phyloP scores from a whole-genome alignment of 495 filamentous ascomycete genomes.

The Apodospora peruviana region DNA sequence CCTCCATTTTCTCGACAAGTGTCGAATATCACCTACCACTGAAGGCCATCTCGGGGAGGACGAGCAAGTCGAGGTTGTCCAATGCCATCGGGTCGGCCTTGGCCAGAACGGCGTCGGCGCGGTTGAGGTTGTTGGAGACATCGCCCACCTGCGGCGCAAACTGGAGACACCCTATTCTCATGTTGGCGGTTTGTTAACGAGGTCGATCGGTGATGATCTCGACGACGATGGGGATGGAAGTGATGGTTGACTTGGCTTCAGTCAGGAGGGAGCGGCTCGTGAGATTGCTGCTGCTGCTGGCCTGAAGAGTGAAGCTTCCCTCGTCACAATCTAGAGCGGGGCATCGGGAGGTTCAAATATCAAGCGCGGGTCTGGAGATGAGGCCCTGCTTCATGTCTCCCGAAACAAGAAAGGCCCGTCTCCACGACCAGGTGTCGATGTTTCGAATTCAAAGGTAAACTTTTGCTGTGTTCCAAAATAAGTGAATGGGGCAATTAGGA shows the following conservation, averaged over 20 bases:
- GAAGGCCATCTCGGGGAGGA: conserved; percentile 86
- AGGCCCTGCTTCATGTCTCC: neutral
- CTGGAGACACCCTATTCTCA: conserved; percentile 81
- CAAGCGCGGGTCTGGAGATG: neutral
- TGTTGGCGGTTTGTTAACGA: conserved; percentile 27
- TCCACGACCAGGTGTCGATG: neutral
- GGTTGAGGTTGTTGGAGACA: conserved; percentile 67
- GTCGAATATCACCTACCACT: conserved; percentile 56
- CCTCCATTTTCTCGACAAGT: too few species aligned
- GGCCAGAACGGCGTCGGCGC: conserved; percentile 66
- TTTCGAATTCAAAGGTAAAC: neutral
- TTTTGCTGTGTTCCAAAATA: too few species aligned
- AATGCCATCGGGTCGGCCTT: conserved; percentile 46
- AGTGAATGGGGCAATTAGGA: neutral
- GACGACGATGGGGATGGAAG: neutral
- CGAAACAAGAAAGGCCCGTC: neutral
- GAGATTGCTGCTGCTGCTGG: neutral
- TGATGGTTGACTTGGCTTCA: neutral
- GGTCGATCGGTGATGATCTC: neutral
- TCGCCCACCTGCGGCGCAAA: conserved; percentile 70
- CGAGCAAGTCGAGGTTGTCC: conserved; percentile 63
- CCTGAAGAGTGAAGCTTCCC: neutral
- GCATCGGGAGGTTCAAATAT: neutral
- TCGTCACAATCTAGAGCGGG: neutral
- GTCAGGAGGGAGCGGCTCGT: neutral